A percentile compares a stretch with the other conserved stretches of the same genome.
Evolutionary conservation across 352 stramenopile genomes (phyloP).

Genomic region (Globisporangium solare): DNA sequence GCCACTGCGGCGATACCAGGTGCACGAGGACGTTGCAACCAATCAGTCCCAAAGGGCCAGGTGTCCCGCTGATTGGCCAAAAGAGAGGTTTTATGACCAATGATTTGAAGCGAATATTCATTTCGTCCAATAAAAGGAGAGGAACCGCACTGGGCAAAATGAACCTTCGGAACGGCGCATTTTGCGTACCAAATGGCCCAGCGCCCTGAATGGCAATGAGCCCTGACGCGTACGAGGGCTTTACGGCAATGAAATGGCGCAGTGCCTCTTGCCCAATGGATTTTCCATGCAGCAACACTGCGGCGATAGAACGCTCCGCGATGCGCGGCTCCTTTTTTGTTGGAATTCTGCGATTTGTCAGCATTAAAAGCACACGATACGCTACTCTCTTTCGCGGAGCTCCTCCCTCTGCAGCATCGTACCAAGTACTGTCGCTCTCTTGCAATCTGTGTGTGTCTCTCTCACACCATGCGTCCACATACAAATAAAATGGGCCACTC

Average conservation of each 20-base stretch:
- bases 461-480: neutral
- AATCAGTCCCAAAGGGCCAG: constrained; percentile 12
- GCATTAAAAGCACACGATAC: too few relatives aligned
- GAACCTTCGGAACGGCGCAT: constrained; percentile 3
- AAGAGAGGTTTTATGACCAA: neutral
- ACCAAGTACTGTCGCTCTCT: constrained; percentile 1
- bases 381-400: too few relatives aligned
- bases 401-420: too few relatives aligned
- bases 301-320: too few relatives aligned
- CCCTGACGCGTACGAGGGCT: too few relatives aligned
- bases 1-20: neutral
- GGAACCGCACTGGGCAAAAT: neutral
- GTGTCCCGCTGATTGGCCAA: constrained; percentile 1
- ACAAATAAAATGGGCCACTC: constrained; percentile 12
- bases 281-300: too few relatives aligned
- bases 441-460: neutral
- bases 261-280: too few relatives aligned
- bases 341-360: too few relatives aligned
- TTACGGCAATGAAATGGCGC: too few relatives aligned
- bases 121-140: constrained; percentile 3
- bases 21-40: constrained; percentile 11
- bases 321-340: too few relatives aligned
- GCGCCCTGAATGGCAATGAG: too few relatives aligned
- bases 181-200: too few relatives aligned
- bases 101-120: neutral